phyloP scores from a whole-genome alignment of 495 filamentous ascomycete genomes.

The Bryoglossum gracile region DNA sequence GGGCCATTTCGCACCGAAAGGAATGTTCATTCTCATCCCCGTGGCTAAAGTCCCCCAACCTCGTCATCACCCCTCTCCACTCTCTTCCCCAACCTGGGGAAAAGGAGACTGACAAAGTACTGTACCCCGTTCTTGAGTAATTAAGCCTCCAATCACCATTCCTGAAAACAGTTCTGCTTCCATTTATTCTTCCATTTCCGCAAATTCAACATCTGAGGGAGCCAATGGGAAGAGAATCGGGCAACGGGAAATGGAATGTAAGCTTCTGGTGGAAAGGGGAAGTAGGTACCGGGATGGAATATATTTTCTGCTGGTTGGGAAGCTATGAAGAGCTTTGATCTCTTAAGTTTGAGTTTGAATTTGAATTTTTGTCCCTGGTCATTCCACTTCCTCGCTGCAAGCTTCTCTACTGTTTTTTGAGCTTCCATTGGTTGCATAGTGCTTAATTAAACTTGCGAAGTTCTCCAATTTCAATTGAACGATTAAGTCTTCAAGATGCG shows the following conservation, averaged over 20 bases:
- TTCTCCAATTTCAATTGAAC: background rate
- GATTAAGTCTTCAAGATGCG: background rate
- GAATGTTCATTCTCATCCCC: background rate
- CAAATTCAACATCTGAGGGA: background rate
- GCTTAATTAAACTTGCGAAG: background rate
- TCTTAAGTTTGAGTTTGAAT: too few relatives aligned
- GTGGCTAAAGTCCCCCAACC: background rate
- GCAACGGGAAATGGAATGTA: too few relatives aligned
- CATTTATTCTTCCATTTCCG: background rate
- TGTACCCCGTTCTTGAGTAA: slow-evolving; percentile 1
- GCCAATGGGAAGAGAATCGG: background rate
- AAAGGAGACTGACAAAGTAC: background rate
- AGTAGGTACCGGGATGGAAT: background rate
- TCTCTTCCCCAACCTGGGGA: slow-evolving; percentile 1
- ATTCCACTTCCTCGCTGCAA: background rate
- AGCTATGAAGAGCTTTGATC: background rate
- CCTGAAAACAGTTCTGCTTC: background rate
- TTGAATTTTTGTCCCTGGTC: too few relatives aligned
- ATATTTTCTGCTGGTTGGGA: background rate
- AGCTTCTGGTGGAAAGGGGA: background rate
- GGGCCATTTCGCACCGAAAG: slow-evolving; percentile 6
- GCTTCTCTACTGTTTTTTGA: background rate
- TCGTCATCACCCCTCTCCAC: background rate
- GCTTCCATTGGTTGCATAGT: background rate
- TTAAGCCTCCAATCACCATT: slow-evolving; percentile 13